Evolutionary conservation across 768 basidiomycete species (phyloP).

Genomic region (Cubamyces lactineus): DNA sequence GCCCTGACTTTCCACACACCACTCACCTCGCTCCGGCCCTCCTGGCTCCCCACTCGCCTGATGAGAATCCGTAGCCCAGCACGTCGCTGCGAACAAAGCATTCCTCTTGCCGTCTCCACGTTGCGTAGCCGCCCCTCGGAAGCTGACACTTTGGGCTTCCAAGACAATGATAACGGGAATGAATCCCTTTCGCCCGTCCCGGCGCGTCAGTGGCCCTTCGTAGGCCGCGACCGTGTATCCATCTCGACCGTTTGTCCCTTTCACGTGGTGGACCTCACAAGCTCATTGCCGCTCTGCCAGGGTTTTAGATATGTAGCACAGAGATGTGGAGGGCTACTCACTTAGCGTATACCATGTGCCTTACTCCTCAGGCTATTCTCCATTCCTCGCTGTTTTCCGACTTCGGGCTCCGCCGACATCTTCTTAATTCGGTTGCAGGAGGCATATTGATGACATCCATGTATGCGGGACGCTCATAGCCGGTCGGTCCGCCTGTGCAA

Average conservation of each 20-base stretch:
- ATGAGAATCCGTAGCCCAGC: conserved; percentile 8
- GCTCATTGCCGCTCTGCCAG: not conserved
- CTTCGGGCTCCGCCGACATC: not conserved
- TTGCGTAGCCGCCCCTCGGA: conserved; percentile 4
- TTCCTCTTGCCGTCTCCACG: conserved; percentile 10
- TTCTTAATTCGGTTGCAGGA: not conserved
- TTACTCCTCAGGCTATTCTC: not conserved
- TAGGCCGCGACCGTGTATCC: not conserved
- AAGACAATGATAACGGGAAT: conserved; percentile 12
- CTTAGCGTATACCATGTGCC: not conserved
- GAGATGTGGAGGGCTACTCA: too few species aligned
- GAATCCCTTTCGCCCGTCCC: not conserved
- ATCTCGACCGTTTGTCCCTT: conserved; percentile 4
- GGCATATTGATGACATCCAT: too few species aligned
- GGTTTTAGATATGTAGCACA: too few species aligned
- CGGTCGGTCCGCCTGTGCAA: too few species aligned
- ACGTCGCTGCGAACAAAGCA: conserved; percentile 3
- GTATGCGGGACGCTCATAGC: too few species aligned
- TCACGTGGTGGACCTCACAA: not conserved
- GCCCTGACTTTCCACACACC: conserved; percentile 23
- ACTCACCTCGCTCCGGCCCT: conserved; percentile 15
- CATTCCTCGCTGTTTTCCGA: conserved; percentile 9
- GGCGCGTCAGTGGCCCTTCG: not conserved
- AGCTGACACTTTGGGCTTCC: conserved; percentile 6
- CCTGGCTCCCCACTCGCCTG: conserved; percentile 10